Evolutionary conservation across 805 yeast species (phyloP).

Genomic region (Wickerhamiella parazyma): DNA sequence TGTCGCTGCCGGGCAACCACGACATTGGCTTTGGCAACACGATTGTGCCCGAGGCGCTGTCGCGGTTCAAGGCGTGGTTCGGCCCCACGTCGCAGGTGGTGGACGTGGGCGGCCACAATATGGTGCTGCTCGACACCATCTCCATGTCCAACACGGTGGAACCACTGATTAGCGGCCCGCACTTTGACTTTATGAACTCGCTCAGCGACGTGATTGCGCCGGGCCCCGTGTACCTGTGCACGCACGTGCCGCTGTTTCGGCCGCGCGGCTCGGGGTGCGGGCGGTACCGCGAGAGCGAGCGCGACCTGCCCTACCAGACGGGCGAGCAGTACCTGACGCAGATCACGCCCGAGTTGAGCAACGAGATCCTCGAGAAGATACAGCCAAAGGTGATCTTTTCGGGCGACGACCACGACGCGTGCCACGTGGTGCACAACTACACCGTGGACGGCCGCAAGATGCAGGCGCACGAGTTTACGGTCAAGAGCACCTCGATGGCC

Average conservation of each 20-base stretch:
- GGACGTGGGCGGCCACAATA: slow-evolving; percentile 56
- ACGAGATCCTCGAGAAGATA: slow-evolving; percentile 42
- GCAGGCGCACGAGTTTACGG: slow-evolving; percentile 60
- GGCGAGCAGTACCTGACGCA: slow-evolving; percentile 90
- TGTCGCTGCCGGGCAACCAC: slow-evolving; percentile 80
- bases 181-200: slow-evolving; percentile 39
- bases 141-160: slow-evolving; percentile 52
- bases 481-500: slow-evolving; percentile 84
- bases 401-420: slow-evolving; percentile 97
- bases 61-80: slow-evolving; percentile 56
- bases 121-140: slow-evolving; percentile 70
- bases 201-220: slow-evolving; percentile 15
- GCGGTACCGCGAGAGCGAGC: slow-evolving; percentile 52
- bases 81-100: slow-evolving; percentile 50
- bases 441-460: slow-evolving; percentile 13
- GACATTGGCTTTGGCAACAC: slow-evolving; percentile 88
- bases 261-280: slow-evolving; percentile 56
- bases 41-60: slow-evolving; percentile 40
- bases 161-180: slow-evolving; percentile 32
- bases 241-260: slow-evolving; percentile 83
- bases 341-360: slow-evolving; percentile 47
- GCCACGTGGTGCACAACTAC: slow-evolving; percentile 52
- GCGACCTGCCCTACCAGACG: slow-evolving; percentile 48
- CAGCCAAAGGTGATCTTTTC: slow-evolving; percentile 62
- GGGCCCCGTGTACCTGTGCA: slow-evolving; percentile 35